phyloP scores from a whole-genome alignment of 1,284 basidiomycete genomes.

The Phylloporus sp. region DNA sequence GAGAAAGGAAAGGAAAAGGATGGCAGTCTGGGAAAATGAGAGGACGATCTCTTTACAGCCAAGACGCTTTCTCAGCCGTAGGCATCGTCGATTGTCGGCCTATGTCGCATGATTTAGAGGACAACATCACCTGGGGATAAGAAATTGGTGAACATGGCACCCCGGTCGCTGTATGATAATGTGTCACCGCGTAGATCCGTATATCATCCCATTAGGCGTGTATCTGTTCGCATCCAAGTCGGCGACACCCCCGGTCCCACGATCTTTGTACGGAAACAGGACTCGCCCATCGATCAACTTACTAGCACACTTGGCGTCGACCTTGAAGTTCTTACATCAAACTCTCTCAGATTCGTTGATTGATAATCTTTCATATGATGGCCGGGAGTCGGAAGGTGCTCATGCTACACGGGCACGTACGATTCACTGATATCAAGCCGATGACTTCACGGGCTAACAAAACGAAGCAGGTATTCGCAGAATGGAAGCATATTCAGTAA shows the following conservation, averaged over 20 bases:
- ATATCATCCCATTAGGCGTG: neutral
- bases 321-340: neutral
- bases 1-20: constrained; percentile 50
- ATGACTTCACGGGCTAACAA: constrained; percentile 10
- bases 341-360: neutral
- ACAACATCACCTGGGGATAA: neutral
- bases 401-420: constrained; percentile 36
- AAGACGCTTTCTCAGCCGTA: constrained; percentile 13
- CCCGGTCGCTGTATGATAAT: constrained; percentile 7
- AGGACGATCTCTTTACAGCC: constrained; percentile 20
- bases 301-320: too few relatives aligned
- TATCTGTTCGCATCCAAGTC: neutral
- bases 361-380: constrained; percentile 22
- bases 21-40: constrained; percentile 19
- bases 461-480: constrained; percentile 72
- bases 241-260: too few relatives aligned
- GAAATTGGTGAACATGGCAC: neutral
- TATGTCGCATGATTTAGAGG: neutral
- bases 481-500: constrained; percentile 82
- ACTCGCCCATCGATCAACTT: too few relatives aligned
- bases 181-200: neutral
- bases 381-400: constrained; percentile 32
- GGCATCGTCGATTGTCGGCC: neutral
- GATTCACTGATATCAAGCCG: neutral
- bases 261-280: neutral